These are phyloP conservation scores for Cercophora scortea DNA, from an alignment of 495 filamentous ascomycete genomes.

Conservation along the genomic window DNA sequence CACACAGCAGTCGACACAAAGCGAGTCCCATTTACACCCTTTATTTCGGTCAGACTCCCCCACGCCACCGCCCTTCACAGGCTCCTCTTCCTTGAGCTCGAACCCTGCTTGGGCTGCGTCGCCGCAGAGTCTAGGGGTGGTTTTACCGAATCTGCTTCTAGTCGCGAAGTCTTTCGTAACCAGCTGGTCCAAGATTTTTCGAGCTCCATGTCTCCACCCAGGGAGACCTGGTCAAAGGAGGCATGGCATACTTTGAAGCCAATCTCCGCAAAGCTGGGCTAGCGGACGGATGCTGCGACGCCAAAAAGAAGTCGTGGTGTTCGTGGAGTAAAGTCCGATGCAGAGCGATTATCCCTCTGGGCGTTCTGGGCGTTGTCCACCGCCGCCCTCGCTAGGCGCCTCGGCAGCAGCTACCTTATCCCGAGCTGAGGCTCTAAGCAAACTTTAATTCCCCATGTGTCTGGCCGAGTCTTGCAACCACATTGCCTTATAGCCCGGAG, in stretches of 20 bases:
- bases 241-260: constrained; percentile 71
- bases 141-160: too few relatives aligned
- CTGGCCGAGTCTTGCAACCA: too few relatives aligned
- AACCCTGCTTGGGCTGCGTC: too few relatives aligned
- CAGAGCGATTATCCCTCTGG: constrained; percentile 49
- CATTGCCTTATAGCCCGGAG: too few relatives aligned
- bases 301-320: constrained; percentile 76
- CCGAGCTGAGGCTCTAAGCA: too few relatives aligned
- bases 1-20: constrained; percentile 30
- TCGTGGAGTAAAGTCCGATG: constrained; percentile 69
- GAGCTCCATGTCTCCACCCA: constrained; percentile 81
- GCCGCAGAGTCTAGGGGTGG: too few relatives aligned
- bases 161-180: too few relatives aligned
- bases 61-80: constrained; percentile 56
- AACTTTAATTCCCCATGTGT: too few relatives aligned
- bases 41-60: constrained; percentile 73
- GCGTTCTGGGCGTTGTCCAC: constrained; percentile 53
- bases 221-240: constrained; percentile 71
- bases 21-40: constrained; percentile 76
- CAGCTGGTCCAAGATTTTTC: too few relatives aligned
- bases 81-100: too few relatives aligned
- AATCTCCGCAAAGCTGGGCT: constrained; percentile 46
- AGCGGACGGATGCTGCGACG: constrained; percentile 67
- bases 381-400: too few relatives aligned
- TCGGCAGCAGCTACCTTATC: too few relatives aligned